These are phyloP conservation scores for Pichia sp. DNA, from an alignment of 1,139 yeast species.

Conservation along the genomic window DNA sequence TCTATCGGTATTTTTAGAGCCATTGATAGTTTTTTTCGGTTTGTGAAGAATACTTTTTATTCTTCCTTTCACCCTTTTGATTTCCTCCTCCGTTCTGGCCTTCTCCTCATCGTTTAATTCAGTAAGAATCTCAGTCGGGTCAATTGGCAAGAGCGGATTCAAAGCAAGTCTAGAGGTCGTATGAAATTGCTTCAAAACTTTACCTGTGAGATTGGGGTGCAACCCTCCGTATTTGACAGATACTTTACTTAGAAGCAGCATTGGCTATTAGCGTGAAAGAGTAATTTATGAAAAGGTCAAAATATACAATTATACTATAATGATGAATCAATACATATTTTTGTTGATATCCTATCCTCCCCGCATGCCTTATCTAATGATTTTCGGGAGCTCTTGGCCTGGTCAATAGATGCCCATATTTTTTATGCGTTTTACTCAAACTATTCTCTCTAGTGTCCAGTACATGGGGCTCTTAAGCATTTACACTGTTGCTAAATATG, in stretches of 20 bases:
- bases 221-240: not conserved
- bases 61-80: slow-evolving; percentile 5
- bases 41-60: slow-evolving; percentile 5
- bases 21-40: not conserved
- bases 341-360: no score
- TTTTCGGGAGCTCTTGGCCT: not conserved
- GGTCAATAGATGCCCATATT: not conserved
- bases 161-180: slow-evolving; percentile 12
- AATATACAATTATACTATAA: no score
- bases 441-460: no score
- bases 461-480: no score
- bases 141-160: slow-evolving; percentile 35
- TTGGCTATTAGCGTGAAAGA: not conserved
- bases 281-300: no score
- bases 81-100: slow-evolving; percentile 13
- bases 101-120: slow-evolving; percentile 12
- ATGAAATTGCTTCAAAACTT: slow-evolving; percentile 2
- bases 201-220: not conserved
- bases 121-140: slow-evolving; percentile 21
- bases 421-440: not conserved
- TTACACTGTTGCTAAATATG: no score
- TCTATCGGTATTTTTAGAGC: not conserved
- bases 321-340: no score
- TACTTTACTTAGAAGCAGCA: not conserved
- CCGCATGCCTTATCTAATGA: not conserved